phyloP scores from a whole-genome alignment of 495 filamentous ascomycete species.

The Trypethelium eluteriae region DNA sequence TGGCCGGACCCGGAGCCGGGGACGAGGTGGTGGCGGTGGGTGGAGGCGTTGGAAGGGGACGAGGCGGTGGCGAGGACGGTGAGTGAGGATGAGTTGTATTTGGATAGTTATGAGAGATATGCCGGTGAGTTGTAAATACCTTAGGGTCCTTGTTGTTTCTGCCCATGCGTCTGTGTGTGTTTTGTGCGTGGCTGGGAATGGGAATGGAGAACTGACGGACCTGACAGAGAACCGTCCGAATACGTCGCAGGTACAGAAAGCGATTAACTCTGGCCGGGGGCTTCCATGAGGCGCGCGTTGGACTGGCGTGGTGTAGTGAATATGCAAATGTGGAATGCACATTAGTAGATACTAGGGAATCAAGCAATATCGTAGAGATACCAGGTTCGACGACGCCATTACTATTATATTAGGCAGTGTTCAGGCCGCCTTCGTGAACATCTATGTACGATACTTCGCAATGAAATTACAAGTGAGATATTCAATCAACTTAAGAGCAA shows the following conservation, averaged over 20 bases:
- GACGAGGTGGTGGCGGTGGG: slow-evolving; percentile 67
- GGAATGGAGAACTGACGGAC: not conserved
- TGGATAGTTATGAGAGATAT: slow-evolving; percentile 35
- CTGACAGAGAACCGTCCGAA: slow-evolving; percentile 31
- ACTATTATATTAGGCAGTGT: no score
- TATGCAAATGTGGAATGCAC: not conserved
- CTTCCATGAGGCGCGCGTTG: slow-evolving; percentile 22
- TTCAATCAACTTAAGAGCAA: no score
- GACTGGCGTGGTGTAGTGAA: no score
- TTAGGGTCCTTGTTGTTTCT: not conserved
- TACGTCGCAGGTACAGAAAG: slow-evolving; percentile 29
- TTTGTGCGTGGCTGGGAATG: not conserved
- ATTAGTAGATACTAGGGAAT: no score
- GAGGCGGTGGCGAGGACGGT: slow-evolving; percentile 69
- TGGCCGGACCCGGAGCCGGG: slow-evolving; percentile 68
- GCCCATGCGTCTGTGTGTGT: no score
- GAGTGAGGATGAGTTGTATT: slow-evolving; percentile 52
- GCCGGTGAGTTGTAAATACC: slow-evolving; percentile 14
- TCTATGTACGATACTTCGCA: no score
- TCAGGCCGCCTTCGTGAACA: no score
- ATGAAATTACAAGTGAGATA: no score
- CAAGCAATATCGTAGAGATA: no score
- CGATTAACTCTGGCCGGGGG: slow-evolving; percentile 28
- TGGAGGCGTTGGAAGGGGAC: slow-evolving; percentile 71
- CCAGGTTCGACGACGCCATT: no score